These are phyloP conservation scores for Nepenthes alata DNA, from an alignment of 179 eudicot species.

Conservation along the genomic window DNA sequence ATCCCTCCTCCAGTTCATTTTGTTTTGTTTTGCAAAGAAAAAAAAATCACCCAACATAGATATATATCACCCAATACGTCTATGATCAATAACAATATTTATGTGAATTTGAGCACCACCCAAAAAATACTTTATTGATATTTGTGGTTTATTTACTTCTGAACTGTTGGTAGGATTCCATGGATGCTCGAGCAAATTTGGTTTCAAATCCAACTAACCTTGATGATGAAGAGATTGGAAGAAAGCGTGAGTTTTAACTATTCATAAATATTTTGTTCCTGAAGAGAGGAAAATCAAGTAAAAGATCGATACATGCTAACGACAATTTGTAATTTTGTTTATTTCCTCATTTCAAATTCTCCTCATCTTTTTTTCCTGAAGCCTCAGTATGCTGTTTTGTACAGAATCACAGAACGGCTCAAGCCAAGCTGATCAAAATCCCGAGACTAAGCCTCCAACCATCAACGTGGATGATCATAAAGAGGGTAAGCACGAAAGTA, in stretches of 20 bases:
- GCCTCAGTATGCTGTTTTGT: conserved; percentile 5
- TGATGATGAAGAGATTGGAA: conserved; percentile 20
- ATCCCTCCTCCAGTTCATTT: too few relatives aligned
- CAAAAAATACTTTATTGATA: too few relatives aligned
- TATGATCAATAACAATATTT: too few relatives aligned
- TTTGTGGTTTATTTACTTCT: too few relatives aligned
- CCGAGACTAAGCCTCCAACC: conserved; percentile 33
- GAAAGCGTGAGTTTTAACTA: conserved; percentile 33
- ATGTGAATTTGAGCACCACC: too few relatives aligned
- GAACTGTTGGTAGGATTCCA: conserved; percentile 10
- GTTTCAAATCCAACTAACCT: conserved; percentile 25
- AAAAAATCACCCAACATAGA: too few relatives aligned
- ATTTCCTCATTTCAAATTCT: too few relatives aligned
- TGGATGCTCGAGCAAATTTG: conserved; percentile 18
- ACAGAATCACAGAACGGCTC: conserved; percentile 48
- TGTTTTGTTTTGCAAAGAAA: too few relatives aligned
- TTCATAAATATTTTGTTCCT: neutral
- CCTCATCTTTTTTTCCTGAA: neutral
- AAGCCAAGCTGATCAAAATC: conserved; percentile 32
- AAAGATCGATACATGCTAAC: too few relatives aligned
- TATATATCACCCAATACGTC: too few relatives aligned
- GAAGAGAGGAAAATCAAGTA: too few relatives aligned
- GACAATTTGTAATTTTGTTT: too few relatives aligned
- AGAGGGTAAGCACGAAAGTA: conserved; percentile 63
- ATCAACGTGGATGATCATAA: conserved; percentile 37